These are phyloP conservation scores for Penicillium fimorum DNA, from an alignment of 495 filamentous ascomycete species.

Conservation along the genomic window DNA sequence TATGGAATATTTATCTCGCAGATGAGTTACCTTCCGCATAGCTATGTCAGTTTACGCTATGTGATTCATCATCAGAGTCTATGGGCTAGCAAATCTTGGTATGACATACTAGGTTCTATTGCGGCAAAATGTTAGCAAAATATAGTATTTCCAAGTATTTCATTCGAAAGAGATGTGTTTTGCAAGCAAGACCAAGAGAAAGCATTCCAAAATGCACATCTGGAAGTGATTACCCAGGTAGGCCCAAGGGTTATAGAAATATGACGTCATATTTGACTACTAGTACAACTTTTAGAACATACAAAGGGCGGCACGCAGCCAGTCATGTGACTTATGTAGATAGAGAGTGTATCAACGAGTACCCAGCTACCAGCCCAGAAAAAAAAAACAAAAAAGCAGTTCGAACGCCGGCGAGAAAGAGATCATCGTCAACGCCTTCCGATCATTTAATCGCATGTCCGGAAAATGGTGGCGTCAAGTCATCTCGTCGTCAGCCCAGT, in stretches of 20 bases:
- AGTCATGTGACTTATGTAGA: not conserved
- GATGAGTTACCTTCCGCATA: no score
- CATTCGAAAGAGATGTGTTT: no score
- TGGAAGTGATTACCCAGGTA: no score
- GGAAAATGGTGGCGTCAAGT: conserved; percentile 26
- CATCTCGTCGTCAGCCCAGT: conserved; percentile 23
- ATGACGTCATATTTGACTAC: not conserved
- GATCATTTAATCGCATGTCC: conserved; percentile 20
- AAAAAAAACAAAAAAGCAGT: conserved; percentile 18
- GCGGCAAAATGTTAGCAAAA: no score
- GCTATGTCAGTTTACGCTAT: no score
- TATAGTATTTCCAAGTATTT: no score
- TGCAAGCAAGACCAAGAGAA: not conserved
- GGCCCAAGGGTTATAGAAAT: not conserved
- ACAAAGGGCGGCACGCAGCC: not conserved
- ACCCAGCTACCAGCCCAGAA: not conserved
- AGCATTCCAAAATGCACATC: not conserved
- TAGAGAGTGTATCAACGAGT: not conserved
- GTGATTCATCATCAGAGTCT: no score
- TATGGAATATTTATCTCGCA: no score
- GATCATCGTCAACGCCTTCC: conserved; percentile 25
- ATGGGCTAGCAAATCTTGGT: no score
- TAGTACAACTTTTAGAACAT: not conserved
- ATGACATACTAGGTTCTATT: no score
- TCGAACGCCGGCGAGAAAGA: conserved; percentile 22